These are phyloP conservation scores for Sporothrix phasma DNA, from an alignment of 2,329 filamentous ascomycete genomes.

Conservation along the genomic window DNA sequence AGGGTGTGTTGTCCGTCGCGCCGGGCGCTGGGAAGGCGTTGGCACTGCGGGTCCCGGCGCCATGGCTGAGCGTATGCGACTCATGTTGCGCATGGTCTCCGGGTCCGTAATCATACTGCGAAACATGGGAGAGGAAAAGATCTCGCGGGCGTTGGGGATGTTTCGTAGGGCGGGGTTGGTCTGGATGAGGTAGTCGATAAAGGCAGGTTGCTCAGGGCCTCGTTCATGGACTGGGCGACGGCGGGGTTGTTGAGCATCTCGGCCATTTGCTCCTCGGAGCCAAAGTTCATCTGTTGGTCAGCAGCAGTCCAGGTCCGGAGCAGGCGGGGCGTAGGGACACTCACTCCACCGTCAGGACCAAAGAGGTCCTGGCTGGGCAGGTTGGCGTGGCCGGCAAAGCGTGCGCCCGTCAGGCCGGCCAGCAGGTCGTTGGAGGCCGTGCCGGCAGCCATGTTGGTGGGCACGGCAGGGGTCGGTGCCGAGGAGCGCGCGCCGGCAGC, in stretches of 20 bases:
- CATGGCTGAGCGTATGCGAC: constrained; percentile 70
- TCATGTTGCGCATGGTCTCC: constrained; percentile 68
- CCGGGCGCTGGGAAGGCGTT: constrained; percentile 77
- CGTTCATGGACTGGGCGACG: constrained; percentile 79
- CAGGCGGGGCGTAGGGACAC: constrained; percentile 31
- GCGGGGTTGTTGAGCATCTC: constrained; percentile 83
- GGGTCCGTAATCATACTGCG: constrained; percentile 90
- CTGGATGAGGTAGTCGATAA: constrained; percentile 91
- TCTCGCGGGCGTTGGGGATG: constrained; percentile 67
- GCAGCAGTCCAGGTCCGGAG: no score
- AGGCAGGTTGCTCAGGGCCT: constrained; percentile 87
- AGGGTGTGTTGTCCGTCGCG: constrained; percentile 73
- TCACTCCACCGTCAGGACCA: constrained; percentile 85
- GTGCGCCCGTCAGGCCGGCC: constrained; percentile 79
- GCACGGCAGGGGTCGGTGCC: constrained; percentile 50
- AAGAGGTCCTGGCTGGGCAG: constrained; percentile 83
- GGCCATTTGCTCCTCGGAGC: constrained; percentile 70
- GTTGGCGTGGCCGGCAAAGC: constrained; percentile 86
- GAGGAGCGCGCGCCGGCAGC: constrained; percentile 28
- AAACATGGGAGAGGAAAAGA: constrained; percentile 82
- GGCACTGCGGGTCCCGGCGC: constrained; percentile 34
- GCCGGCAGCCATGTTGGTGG: constrained; percentile 70
- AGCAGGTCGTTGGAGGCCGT: constrained; percentile 74
- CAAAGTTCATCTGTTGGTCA: constrained; percentile 65
- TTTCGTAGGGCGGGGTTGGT: constrained; percentile 73